Evolutionary conservation across 148 eudicot species (phyloP), one percentile per base, ranked within the genome.

Genomic region (Euryodendron excelsum): DNA sequence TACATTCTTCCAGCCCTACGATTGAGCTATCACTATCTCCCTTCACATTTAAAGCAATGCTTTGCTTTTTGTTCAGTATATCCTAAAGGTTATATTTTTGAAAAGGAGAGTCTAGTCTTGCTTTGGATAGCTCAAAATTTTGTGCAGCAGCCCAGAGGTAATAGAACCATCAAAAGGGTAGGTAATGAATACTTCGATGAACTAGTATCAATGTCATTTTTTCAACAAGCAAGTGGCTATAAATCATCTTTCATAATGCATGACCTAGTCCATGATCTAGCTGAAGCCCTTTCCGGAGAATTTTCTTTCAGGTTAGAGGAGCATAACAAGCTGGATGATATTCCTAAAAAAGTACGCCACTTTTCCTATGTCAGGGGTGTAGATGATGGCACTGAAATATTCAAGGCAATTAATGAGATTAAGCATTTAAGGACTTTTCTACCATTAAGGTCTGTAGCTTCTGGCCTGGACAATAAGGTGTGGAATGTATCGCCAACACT

Each of bases 181-280:
- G 36, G 65, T 27, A 7, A 12, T 0, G 21, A 64, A 21, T 64
- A 5, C 41, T 64, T 64, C 13, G 6, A n/a, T 34, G 69, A 64
- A 17, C 44, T 64, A 31, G 3, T 61, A 61, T 25, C 74, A 70
- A 27, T 33, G 56, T 70, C 74, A 47, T 45, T 70, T 15, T 45
- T 70, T 52, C 75, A 72, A 10, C 28, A 39, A 11, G 12, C 74
- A 60, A 37, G 30, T 59, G 25, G 28, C 21, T 30, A 52, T 20
- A 5, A 23, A 12, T 21, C 58, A 55, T 67, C 23, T 37, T 84
- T 39, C 50, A 70, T 60, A 14, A 84, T 84, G 86, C 86, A 84
- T 69, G 75, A 72, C 20, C 15, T 72, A 15, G 25, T 72, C 25
- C 75, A 72, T 72, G 80, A 77, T 67, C 52, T 84, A 58, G 86